These are phyloP conservation scores for Terfezia claveryi DNA, from an alignment of 495 filamentous ascomycete species.

Conservation along the genomic window DNA sequence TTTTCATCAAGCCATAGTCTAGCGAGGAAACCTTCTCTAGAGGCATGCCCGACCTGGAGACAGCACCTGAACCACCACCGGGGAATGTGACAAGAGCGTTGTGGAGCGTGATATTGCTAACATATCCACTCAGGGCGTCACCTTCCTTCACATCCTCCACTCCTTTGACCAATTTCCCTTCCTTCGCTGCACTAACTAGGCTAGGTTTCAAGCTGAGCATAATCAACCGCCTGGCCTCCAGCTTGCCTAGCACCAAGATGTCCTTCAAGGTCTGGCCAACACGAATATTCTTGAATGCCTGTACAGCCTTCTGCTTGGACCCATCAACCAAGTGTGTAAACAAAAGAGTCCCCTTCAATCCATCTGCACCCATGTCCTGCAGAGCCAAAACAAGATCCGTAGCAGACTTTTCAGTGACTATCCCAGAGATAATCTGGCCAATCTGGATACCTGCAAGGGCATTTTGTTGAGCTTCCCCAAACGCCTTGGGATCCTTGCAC, in stretches of 20 bases:
- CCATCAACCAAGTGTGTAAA: slow-evolving; percentile 67
- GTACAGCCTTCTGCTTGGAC: slow-evolving; percentile 45
- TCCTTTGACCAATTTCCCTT: slow-evolving; percentile 36
- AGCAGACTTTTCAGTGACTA: slow-evolving; percentile 63
- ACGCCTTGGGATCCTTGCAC: slow-evolving; percentile 68
- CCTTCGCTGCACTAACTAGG: slow-evolving; percentile 50
- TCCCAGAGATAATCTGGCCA: slow-evolving; percentile 51
- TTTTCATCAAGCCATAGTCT: slow-evolving; percentile 51
- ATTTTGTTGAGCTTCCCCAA: slow-evolving; percentile 49
- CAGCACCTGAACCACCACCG: slow-evolving; percentile 24
- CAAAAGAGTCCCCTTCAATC: slow-evolving; percentile 51
- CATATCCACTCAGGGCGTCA: slow-evolving; percentile 51
- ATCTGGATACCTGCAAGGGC: slow-evolving; percentile 47
- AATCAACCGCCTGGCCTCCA: slow-evolving; percentile 47
- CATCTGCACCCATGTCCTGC: slow-evolving; percentile 27
- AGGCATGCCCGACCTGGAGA: slow-evolving; percentile 30
- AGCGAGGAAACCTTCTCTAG: slow-evolving; percentile 40
- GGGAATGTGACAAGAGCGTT: slow-evolving; percentile 68
- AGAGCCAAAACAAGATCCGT: slow-evolving; percentile 62
- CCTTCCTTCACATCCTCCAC: slow-evolving; percentile 52
- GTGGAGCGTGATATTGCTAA: slow-evolving; percentile 56
- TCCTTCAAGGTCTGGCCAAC: slow-evolving; percentile 61
- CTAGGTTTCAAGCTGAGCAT: slow-evolving; percentile 58
- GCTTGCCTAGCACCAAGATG: slow-evolving; percentile 64
- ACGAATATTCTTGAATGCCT: slow-evolving; percentile 52